A percentile compares a stretch with the other conserved stretches of the same genome.
These are phyloP conservation scores for Cydonia oblonga DNA, from an alignment of 331 rosid species.

Conservation along the genomic window DNA sequence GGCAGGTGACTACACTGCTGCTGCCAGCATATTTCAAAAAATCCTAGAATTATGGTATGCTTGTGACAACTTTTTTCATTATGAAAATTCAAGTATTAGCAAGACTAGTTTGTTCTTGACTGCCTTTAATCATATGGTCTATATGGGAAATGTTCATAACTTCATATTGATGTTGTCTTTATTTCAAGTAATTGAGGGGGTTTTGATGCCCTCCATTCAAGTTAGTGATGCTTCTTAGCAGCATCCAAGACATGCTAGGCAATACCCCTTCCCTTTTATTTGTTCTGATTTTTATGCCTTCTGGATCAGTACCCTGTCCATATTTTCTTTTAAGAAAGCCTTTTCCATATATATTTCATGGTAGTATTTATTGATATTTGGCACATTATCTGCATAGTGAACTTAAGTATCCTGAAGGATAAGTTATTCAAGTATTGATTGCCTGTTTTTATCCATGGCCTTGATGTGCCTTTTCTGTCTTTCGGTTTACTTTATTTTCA, in stretches of 20 bases:
- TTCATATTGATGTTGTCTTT: not conserved
- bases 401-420: not conserved
- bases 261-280: not conserved
- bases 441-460: not conserved
- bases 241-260: not conserved
- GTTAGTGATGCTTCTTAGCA: not conserved
- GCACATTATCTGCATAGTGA: not conserved
- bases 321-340: not conserved
- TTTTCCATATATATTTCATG: not conserved
- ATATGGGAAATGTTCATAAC: not conserved
- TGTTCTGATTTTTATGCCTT: not conserved
- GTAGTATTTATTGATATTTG: not conserved
- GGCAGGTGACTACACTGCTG: slow-evolving; percentile 77
- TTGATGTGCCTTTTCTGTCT: not conserved
- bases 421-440: not conserved
- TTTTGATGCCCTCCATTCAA: not conserved
- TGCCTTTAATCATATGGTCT: not conserved
- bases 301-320: not conserved
- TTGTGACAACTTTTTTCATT: not conserved
- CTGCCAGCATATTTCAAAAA: slow-evolving; percentile 57
- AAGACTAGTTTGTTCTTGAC: not conserved
- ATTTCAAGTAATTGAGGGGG: not conserved
- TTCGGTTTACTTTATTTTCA: not conserved
- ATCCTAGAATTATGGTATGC: slow-evolving; percentile 72
- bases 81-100: not conserved